These are phyloP conservation scores for Biscogniauxia marginata DNA, from an alignment of 2,329 filamentous ascomycete genomes.

Conservation along the genomic window DNA sequence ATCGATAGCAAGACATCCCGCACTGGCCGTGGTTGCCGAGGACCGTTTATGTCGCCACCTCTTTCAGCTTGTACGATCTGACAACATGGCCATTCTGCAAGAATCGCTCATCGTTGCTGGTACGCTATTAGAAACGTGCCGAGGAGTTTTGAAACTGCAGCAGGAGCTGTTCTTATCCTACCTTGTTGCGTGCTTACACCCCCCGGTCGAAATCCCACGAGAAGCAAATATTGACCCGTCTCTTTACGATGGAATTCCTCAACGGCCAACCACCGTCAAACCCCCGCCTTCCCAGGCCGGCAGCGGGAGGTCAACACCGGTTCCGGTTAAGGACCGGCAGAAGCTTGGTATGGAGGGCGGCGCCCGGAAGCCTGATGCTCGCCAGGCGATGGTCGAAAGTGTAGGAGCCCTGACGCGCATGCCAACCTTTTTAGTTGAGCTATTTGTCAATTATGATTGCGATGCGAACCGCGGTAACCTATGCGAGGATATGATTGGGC, in stretches of 20 bases:
- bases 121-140: slow-evolving; percentile 86
- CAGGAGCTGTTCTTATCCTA: slow-evolving; percentile 96
- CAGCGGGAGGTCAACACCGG: slow-evolving; percentile 85
- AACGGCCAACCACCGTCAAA: slow-evolving; percentile 84
- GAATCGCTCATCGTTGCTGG: slow-evolving; percentile 90
- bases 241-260: slow-evolving; percentile 89
- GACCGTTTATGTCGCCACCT: slow-evolving; percentile 91
- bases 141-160: slow-evolving; percentile 87
- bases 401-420: slow-evolving; percentile 89
- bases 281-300: slow-evolving; percentile 67
- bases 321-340: slow-evolving; percentile 87
- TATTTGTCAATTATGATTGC: slow-evolving; percentile 98
- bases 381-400: slow-evolving; percentile 98
- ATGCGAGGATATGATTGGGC: slow-evolving; percentile 91
- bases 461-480: slow-evolving; percentile 88
- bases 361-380: slow-evolving; percentile 85
- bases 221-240: slow-evolving; percentile 88
- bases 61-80: slow-evolving; percentile 93
- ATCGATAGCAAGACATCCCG: slow-evolving; percentile 89
- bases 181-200: slow-evolving; percentile 88
- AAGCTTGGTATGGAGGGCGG: slow-evolving; percentile 91
- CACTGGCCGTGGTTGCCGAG: slow-evolving; percentile 81
- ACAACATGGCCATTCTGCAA: slow-evolving; percentile 92
- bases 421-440: slow-evolving; percentile 89
- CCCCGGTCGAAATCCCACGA: slow-evolving; percentile 87